Evolutionary conservation across 2,329 filamentous ascomycete species (phyloP).

Genomic region (Zarea fungicola): DNA sequence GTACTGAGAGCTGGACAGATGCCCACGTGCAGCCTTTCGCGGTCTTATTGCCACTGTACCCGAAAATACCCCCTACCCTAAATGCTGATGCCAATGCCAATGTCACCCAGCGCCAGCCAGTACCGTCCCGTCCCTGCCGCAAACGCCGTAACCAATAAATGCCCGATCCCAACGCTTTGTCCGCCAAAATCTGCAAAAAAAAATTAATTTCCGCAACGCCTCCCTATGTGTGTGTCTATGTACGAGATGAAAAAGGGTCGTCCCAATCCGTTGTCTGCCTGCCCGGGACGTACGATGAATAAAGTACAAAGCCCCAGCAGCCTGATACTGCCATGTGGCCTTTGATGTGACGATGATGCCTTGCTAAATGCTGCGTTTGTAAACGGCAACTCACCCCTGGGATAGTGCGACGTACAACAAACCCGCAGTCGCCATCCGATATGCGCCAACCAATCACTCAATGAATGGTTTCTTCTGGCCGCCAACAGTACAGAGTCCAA

Average conservation of each 20-base stretch:
- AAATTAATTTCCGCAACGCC: conserved; percentile 1
- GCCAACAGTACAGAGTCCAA: conserved; percentile 58
- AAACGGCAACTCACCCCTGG: no score
- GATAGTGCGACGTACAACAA: no score
- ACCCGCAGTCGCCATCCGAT: neutral
- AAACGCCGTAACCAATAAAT: conserved; percentile 10
- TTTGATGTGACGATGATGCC: no score
- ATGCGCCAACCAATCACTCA: conserved; percentile 36
- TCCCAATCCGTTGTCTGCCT: no score
- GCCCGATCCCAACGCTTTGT: conserved; percentile 8
- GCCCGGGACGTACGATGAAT: no score
- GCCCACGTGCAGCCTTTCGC: neutral
- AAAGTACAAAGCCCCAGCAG: no score
- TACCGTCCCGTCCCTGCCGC: no score
- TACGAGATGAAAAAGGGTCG: neutral
- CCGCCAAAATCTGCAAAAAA: neutral
- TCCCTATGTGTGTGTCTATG: conserved; percentile 4
- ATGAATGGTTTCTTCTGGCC: conserved; percentile 62
- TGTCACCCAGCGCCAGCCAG: no score
- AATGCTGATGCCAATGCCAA: neutral
- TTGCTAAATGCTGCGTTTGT: no score
- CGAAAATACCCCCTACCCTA: neutral
- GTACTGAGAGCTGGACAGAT: neutral
- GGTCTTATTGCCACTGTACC: neutral
- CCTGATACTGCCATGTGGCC: no score